Evolutionary conservation across 192 early-diverging fungal species (phyloP).

Genomic region (Linnemannia exigua): DNA sequence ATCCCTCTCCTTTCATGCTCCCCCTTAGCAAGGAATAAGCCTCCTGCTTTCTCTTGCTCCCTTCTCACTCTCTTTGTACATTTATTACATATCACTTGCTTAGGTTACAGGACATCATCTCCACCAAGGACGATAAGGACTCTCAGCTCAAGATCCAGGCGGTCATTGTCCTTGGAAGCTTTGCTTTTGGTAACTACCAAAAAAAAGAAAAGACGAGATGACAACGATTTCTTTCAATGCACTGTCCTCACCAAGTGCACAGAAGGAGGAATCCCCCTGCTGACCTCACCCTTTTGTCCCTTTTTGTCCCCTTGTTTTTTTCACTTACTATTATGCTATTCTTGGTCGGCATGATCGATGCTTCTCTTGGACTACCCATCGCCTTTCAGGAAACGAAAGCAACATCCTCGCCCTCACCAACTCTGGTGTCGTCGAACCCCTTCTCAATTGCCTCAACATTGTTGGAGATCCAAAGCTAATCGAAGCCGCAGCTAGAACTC

Average conservation of each 20-base stretch:
- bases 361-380: not conserved
- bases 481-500: constrained; percentile 75
- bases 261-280: not conserved
- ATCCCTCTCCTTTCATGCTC: constrained; percentile 4
- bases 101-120: constrained; percentile 74
- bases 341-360: not conserved
- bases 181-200: constrained; percentile 69
- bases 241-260: not conserved
- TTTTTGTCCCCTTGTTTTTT: not conserved
- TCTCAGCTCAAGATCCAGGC: constrained; percentile 71
- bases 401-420: constrained; percentile 71
- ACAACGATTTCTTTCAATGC: constrained; percentile 5
- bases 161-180: constrained; percentile 76
- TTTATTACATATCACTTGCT: not conserved
- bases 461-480: constrained; percentile 65
- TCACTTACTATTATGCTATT: not conserved
- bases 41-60: not conserved
- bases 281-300: not conserved
- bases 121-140: constrained; percentile 37
- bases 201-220: not conserved
- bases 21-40: not conserved
- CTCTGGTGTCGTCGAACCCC: constrained; percentile 69
- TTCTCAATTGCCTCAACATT: constrained; percentile 63
- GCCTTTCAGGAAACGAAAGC: constrained; percentile 65
- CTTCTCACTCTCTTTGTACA: not conserved